Base-by-base conservation (phyloP, 306 rosid genomes). In the Rosa persica region DNA sequence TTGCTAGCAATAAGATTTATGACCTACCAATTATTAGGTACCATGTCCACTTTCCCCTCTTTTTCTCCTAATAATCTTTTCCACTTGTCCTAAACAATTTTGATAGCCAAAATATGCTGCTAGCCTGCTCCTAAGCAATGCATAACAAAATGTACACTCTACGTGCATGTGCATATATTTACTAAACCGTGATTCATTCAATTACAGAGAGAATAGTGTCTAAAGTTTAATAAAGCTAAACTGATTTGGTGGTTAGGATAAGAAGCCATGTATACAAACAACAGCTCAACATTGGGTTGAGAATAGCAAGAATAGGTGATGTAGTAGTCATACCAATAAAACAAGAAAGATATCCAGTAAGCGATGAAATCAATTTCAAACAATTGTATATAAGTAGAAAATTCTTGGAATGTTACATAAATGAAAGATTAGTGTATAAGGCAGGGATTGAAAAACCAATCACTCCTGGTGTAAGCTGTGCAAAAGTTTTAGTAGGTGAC, bases 301-400 rank as follows among this genome's bases (percentile, higher is more conserved):
- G 51, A 73, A 3, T 22, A 55, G 52, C 77, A 73, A 73, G 16
- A 58, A 43, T 5, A 57, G 23, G 13, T 42, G 5, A 42, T 55
- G 43, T 13, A 15, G 39, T 13, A 40, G 6, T 23, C 77, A 42
- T 23, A 7, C 40, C 20, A 55, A 23, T 4, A 60, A 60, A 25
- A 40, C 44, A 8, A 25, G 27, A 23, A 27, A 38, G 8, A 23
- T 20, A 58, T 25, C 9, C 6, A 49, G 27, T 49, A n/a, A 49
- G 60, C 43, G 34, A 27, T 75, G 49, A 38, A 30, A 58, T 75
- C 70, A 61, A 74, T 74, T 55, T 74, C 78, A 42, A 23, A 22
- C 25, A 61, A 27, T 61, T 43, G 78, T 27, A 5, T 25, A 61
- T 43, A 43, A 61, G 36, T 44, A 61, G 44, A 61, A 25, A 61